Evolutionary conservation across 495 filamentous ascomycete species (phyloP), one percentile per base, ranked within the genome.

Genomic region (Neurospora discreta): DNA sequence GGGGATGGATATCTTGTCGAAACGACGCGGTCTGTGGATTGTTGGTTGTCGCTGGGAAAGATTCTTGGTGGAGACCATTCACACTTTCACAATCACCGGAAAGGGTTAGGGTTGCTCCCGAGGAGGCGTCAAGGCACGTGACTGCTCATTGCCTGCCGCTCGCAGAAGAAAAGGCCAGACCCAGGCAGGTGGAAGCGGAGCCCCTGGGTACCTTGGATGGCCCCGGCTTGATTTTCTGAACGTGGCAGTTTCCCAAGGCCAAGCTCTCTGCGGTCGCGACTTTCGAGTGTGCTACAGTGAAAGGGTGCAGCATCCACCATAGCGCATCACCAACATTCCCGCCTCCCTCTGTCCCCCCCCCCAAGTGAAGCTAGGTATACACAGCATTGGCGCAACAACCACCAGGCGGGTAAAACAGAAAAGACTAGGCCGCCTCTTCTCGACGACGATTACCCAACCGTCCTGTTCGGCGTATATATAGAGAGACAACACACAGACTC

Each of bases 181-280:
- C 15, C 39, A 73, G 20, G 23, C 71, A 73, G 71, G 72, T 70
- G 71, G 71, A 74, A 73, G 52, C 39, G 30, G 69, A n/a, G 11
- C 36, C 30, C 41, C 39, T 70, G 58, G 69, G 8, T n/a, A 40
- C 52, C 60, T 71, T 71, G 43, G 23, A 74, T 43, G 71, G 46
- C 52, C 52, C 52, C 23, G 52, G 52, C 52, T 60, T 26, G 52
- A 60, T 80, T 83, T 80, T 77, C 75, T 79, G 81, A 81, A 84
- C 83, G 83, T 84, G 83, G 83, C 83, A 83, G 79, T 80, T 83
- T 84, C 73, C 74, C 70, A 73, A 72, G 60, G 52, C 52, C 52
- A 60, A 60, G 52, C 23, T 60, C 23, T 33, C 52, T 60, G 52
- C 6, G 52, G 52, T 60, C 26, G 52, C 52, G 23, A 60, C 52